Evolutionary conservation across 2,329 filamentous ascomycete species (phyloP), one percentile per base, ranked within the genome.

Genomic region (Sarocladium strictum): DNA sequence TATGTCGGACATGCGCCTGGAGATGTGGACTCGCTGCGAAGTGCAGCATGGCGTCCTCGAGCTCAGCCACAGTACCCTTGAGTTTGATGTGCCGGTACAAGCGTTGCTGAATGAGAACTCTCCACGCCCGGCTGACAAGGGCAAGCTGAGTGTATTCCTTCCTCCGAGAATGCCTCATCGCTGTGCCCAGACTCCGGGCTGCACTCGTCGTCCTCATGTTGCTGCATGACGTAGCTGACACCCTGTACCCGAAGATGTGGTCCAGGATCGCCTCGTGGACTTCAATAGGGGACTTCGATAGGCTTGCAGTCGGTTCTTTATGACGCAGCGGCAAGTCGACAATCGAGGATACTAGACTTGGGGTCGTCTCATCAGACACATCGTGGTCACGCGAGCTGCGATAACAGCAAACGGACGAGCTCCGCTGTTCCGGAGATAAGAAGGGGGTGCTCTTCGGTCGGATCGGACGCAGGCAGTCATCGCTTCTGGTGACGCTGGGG

Each of bases 1-100:
- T 79, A 63, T 90, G 87, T 59, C 83, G 84, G 57, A 90, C 82
- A 60, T 89, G 83, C 9, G 69, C 61, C 19, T 80, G 76, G 5
- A 90, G 77, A 62, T 87, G 80, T 26, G 76, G 72, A 56, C 84
- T 77, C 10, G 68, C 60, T 15, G 71, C 67, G 60, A 90, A 87
- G 73, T 86, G 89, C 32, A 71, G 59, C 58, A 79, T 73, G 6
- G 85, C 81, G 49, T 83, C 76, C 40, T 79, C 71, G 38, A 89
- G 70, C 15, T 79, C 85, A n/a, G 80, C 76, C 35, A 80, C 72
- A 0, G 85, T 89, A 0, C 85, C 87, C 69, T 89, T 87, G 61
- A 90, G 73, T 68, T 90, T 89, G 70, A 90, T 81, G 65, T 89
- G 86, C 40, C 87, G 78, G 69, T 89, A 91, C 2, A 91, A 77